Conservation (phyloP, 441 rosid genomes). For the Hypseocharis bilobata region DNA sequence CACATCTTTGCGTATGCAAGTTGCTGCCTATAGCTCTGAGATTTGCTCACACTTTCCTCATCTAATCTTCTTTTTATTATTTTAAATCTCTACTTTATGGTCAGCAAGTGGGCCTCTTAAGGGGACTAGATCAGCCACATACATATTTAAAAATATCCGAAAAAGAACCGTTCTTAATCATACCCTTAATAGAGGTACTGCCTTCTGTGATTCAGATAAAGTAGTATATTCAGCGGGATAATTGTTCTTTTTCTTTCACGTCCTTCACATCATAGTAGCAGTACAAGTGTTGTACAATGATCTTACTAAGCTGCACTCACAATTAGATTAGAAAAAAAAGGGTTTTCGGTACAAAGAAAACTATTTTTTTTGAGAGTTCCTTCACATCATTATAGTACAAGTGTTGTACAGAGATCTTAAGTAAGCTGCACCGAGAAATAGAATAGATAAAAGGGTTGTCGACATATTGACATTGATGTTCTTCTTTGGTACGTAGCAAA, state of each 20-base stretch:
- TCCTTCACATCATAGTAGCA: neutral
- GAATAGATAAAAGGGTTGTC: neutral
- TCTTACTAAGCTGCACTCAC: no score
- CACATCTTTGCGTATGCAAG: no score
- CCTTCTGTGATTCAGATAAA: neutral
- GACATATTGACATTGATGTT: neutral
- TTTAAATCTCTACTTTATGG: no score
- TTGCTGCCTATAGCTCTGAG: neutral
- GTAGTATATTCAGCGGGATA: neutral
- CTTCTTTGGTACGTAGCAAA: neutral
- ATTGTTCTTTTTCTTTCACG: neutral
- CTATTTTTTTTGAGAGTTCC: no score
- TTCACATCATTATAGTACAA: neutral
- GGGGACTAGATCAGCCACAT: no score
- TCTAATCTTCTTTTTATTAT: neutral
- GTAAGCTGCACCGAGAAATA: neutral
- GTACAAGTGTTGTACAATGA: neutral
- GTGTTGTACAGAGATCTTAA: neutral
- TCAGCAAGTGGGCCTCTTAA: neutral
- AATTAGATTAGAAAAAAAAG: no score
- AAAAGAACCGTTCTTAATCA: neutral
- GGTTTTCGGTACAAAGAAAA: no score
- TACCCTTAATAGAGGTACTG: constrained; percentile 1
- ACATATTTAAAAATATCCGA: neutral
- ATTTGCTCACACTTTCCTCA: neutral